phyloP scores from a whole-genome alignment of 2,329 filamentous ascomycete species.

The Exophiala viscosa region DNA sequence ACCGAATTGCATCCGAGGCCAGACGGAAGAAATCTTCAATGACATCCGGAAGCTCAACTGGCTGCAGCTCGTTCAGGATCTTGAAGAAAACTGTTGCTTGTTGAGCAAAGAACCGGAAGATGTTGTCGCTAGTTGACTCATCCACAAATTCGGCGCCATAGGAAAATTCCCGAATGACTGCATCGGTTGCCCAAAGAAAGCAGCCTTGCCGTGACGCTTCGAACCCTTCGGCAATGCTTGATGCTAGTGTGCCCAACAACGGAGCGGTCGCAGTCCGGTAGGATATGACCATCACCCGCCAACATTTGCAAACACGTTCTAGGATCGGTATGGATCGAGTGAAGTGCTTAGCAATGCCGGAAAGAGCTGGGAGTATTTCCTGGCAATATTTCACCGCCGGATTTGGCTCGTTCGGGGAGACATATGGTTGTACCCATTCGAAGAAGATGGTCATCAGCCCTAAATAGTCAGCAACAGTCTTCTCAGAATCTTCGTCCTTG shows the following conservation, averaged over 20 bases:
- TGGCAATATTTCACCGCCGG: constrained; percentile 95
- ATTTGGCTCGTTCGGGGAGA: constrained; percentile 69
- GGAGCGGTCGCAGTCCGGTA: constrained; percentile 87
- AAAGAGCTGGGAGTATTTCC: constrained; percentile 83
- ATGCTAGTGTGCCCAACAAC: constrained; percentile 77
- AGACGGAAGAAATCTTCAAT: constrained; percentile 97
- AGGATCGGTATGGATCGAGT: constrained; percentile 81
- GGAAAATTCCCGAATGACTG: constrained; percentile 91
- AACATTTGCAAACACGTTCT: constrained; percentile 89
- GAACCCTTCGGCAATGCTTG: constrained; percentile 83
- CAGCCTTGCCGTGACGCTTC: constrained; percentile 83
- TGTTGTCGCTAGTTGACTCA: constrained; percentile 73
- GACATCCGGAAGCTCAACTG: constrained; percentile 73
- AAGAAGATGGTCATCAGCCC: constrained; percentile 90
- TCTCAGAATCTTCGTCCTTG: constrained; percentile 74
- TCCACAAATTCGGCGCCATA: constrained; percentile 84
- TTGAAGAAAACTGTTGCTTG: constrained; percentile 87
- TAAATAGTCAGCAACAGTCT: constrained; percentile 84
- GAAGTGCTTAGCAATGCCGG: constrained; percentile 84
- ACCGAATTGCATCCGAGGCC: constrained; percentile 84
- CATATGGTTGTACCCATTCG: constrained; percentile 70
- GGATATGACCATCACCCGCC: constrained; percentile 94
- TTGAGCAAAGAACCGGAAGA: constrained; percentile 92
- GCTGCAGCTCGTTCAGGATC: constrained; percentile 79
- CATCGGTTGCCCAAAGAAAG: constrained; percentile 97